Evolutionary conservation across 2,329 filamentous ascomycete species (phyloP).

Genomic region (Alternaria sp.): DNA sequence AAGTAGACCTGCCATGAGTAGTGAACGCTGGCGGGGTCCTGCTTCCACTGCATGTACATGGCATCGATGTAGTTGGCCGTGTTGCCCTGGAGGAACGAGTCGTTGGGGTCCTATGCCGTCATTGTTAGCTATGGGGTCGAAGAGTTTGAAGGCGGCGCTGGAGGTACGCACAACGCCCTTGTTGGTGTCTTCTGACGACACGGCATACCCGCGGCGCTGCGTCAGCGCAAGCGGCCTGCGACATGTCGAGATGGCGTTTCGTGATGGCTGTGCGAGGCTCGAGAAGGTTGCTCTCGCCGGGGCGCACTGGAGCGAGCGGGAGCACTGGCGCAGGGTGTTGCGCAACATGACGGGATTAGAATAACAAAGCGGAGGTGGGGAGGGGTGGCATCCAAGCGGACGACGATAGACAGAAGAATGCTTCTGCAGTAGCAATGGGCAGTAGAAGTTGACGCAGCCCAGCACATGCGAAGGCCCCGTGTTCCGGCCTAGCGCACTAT

Average conservation of each 20-base stretch:
- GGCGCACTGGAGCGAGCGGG: conserved; percentile 70
- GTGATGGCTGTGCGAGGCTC: conserved; percentile 50
- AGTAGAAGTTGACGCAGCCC: conserved; percentile 27
- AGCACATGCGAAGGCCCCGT: conserved; percentile 28
- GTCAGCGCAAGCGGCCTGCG: conserved; percentile 57
- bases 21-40: conserved; percentile 91
- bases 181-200: conserved; percentile 65
- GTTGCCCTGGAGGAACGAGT: conserved; percentile 96
- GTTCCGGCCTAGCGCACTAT: conserved; percentile 29
- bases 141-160: conserved; percentile 20
- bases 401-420: conserved; percentile 29
- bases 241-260: conserved; percentile 57
- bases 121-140: conserved; percentile 36
- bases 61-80: conserved; percentile 99
- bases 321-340: conserved; percentile 71
- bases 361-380: conserved; percentile 26
- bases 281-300: conserved; percentile 56
- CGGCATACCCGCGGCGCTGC: conserved; percentile 66
- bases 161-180: conserved; percentile 66
- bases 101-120: conserved; percentile 75
- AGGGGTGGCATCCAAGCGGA: conserved; percentile 45
- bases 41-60: conserved; percentile 99
- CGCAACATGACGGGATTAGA: conserved; percentile 71
- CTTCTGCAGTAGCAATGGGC: conserved; percentile 30
- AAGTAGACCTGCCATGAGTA: conserved; percentile 99